Evolutionary conservation across 148 eudicot species (phyloP), one percentile per base, ranked within the genome.

Genomic region (Vaccinium myrtillus): DNA sequence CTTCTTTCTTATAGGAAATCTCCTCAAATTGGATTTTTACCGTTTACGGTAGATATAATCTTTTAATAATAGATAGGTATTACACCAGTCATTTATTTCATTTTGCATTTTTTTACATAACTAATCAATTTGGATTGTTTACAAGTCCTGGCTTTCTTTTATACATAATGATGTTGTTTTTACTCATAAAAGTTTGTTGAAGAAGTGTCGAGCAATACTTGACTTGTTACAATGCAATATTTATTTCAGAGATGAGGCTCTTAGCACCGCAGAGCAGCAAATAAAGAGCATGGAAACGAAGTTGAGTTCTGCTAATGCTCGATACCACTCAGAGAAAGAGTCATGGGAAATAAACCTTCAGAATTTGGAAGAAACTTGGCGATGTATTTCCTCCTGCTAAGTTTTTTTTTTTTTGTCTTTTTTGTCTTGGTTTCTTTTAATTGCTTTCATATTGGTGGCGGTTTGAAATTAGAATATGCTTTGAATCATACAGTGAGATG

Each of bases 291-390:
- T 95, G 88, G 95, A 97, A 89, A 87, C 83, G 89, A 95, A 92
- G 91, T 88, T 95, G 85, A 90, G 88, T 87, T 90, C 95, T 85
- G 92, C 91, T 85, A 87, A 86, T 89, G 78, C 87, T 80, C 85
- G 51, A 32, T 87, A 90, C 84, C 93, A 90, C 71, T 87, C 91
- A 49, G 96, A 95, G 77, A 94, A 93, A 85, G 94, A 91, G 87
- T 86, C 88, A 58, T 95, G 96, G 99, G 97, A 93, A 75, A 76
- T 87, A 77, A 93, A 87, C 77, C 90, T 95, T 79, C 93, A 87
- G 88, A 93, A 95, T 86, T 81, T 95, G 85, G 98, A 97, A 91
- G 93, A 95, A 89, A 90, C 98, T 67, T 97, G 99, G 99, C 90
- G 85, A 88, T 90, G 99, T 97, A 92, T 49, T 84, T 6, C 81